Evolutionary conservation across 768 basidiomycete species (phyloP).

Genomic region (Rhizopogon vulgaris): DNA sequence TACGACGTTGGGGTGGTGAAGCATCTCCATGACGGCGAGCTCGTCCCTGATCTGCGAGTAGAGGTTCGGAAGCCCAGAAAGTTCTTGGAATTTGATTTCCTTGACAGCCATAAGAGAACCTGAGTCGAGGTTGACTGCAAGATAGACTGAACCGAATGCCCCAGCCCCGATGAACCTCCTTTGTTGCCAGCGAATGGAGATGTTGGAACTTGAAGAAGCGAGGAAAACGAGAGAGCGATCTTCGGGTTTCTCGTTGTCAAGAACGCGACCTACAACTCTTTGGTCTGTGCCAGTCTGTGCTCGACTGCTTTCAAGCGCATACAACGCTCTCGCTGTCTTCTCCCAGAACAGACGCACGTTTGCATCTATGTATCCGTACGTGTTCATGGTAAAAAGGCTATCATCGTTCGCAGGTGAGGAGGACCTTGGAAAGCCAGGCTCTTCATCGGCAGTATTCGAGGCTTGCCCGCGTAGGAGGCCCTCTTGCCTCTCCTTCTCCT

Average conservation of each 20-base stretch:
- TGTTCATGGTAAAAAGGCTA: conserved; percentile 15
- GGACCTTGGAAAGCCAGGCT: conserved; percentile 44
- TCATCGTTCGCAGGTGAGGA: conserved; percentile 32
- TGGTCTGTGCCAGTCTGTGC: conserved; percentile 59
- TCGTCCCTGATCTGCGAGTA: conserved; percentile 95
- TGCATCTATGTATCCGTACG: conserved; percentile 48
- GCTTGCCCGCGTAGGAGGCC: conserved; percentile 53
- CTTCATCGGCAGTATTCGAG: conserved; percentile 38
- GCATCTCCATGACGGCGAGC: conserved; percentile 95
- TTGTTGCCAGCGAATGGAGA: conserved; percentile 97
- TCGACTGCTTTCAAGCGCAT: conserved; percentile 61
- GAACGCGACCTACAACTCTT: conserved; percentile 80
- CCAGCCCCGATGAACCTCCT: conserved; percentile 98
- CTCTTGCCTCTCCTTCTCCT: conserved; percentile 83
- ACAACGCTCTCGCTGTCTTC: conserved; percentile 50
- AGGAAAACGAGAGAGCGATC: conserved; percentile 92
- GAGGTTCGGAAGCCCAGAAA: conserved; percentile 80
- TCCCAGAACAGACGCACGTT: conserved; percentile 78
- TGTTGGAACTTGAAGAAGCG: conserved; percentile 92
- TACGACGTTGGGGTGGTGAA: conserved; percentile 95
- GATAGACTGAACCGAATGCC: conserved; percentile 98
- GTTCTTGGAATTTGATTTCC: conserved; percentile 95
- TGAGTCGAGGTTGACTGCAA: conserved; percentile 93
- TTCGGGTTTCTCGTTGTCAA: conserved; percentile 90
- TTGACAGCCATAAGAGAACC: conserved; percentile 98